Percentiles rank a stretch among this genome's conserved stretches.
Evolutionary conservation across 352 stramenopile species (phyloP).

Genomic region (Globisporangium uncinulatum): DNA sequence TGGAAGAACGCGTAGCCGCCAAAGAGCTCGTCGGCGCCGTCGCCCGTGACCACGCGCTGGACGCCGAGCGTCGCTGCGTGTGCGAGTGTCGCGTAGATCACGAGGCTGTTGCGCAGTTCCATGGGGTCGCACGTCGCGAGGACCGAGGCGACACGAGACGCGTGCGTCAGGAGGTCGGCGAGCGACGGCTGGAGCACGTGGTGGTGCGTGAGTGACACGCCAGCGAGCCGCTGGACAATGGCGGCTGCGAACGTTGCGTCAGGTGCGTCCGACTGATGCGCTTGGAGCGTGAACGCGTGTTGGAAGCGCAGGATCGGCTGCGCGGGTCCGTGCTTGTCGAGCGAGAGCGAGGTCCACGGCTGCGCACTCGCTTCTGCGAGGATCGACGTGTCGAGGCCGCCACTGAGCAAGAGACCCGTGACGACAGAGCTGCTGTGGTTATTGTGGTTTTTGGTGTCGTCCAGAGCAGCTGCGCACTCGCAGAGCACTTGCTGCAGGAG

Average conservation of each 20-base stretch:
- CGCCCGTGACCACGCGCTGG: conserved; percentile 66
- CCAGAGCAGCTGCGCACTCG: conserved; percentile 20
- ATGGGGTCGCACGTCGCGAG: conserved; percentile 80
- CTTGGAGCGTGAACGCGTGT: conserved; percentile 56
- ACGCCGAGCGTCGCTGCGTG: conserved; percentile 48
- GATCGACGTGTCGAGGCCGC: conserved; percentile 68
- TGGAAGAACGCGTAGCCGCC: conserved; percentile 87
- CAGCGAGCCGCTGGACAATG: conserved; percentile 38
- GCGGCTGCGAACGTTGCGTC: conserved; percentile 37
- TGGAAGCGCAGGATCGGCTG: conserved; percentile 44
- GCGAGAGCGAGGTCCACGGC: conserved; percentile 28
- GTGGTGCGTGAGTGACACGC: conserved; percentile 51
- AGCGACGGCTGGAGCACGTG: conserved; percentile 50
- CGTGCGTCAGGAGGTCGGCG: conserved; percentile 44
- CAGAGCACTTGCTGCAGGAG: conserved; percentile 50
- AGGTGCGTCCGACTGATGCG: conserved; percentile 19
- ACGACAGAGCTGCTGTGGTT: conserved; percentile 24
- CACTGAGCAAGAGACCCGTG: conserved; percentile 54
- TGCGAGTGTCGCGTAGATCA: conserved; percentile 72
- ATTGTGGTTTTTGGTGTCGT: conserved; percentile 1
- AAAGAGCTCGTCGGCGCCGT: conserved; percentile 86
- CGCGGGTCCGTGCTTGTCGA: conserved; percentile 27
- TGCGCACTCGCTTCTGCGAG: conserved; percentile 50
- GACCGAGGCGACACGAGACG: conserved; percentile 31
- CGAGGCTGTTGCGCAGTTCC: conserved; percentile 82